phyloP scores from a whole-genome alignment of 805 yeast species.

The Candida maltosa region DNA sequence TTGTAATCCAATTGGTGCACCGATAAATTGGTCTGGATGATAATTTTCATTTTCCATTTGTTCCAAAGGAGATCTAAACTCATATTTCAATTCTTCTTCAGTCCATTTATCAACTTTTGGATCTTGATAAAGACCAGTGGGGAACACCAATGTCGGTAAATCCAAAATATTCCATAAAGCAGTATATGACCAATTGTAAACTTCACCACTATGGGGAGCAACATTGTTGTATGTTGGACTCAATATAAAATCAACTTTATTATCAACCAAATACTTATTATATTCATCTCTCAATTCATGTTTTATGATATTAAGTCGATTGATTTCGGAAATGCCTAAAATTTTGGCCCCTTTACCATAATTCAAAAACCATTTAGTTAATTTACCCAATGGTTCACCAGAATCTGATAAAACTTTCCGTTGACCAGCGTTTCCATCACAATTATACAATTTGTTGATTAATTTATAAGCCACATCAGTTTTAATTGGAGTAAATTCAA shows the following conservation, averaged over 20 bases:
- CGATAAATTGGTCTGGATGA: slow-evolving; percentile 43
- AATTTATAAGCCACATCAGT: slow-evolving; percentile 58
- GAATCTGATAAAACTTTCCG: slow-evolving; percentile 48
- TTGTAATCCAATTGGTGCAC: slow-evolving; percentile 57
- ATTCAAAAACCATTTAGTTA: slow-evolving; percentile 60
- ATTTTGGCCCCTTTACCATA: slow-evolving; percentile 55
- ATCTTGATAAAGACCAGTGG: slow-evolving; percentile 60
- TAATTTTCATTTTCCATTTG: slow-evolving; percentile 46
- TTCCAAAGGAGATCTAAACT: slow-evolving; percentile 46
- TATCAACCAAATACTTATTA: slow-evolving; percentile 47
- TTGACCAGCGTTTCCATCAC: slow-evolving; percentile 67
- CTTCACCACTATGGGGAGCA: slow-evolving; percentile 63
- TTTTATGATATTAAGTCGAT: slow-evolving; percentile 51
- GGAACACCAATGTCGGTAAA: slow-evolving; percentile 63
- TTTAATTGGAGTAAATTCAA: slow-evolving; percentile 56
- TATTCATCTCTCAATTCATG: slow-evolving; percentile 60
- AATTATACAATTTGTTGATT: slow-evolving; percentile 52
- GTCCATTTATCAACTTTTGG: slow-evolving; percentile 50
- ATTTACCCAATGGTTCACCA: slow-evolving; percentile 67
- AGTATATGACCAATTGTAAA: slow-evolving; percentile 80
- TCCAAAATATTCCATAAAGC: slow-evolving; percentile 71
- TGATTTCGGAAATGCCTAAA: slow-evolving; percentile 48
- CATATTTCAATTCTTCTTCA: slow-evolving; percentile 22
- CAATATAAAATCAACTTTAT: slow-evolving; percentile 61
- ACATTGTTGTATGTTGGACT: slow-evolving; percentile 68